Base-by-base conservation (phyloP, 2,329 filamentous ascomycete species). In the Cercospora sp. region DNA sequence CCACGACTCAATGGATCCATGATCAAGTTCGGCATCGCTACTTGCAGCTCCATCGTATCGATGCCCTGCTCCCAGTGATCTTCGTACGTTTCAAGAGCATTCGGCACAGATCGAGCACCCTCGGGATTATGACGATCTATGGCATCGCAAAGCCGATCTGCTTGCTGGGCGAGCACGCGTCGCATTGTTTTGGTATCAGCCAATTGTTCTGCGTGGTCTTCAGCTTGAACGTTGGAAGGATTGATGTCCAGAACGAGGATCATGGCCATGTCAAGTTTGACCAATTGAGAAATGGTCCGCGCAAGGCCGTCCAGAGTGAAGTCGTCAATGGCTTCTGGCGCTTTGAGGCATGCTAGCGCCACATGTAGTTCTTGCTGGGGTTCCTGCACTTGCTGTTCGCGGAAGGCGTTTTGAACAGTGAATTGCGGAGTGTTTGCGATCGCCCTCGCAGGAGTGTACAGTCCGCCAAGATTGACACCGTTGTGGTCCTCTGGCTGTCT, bases 271-370 rank as follows among this genome's bases (percentile, higher is more conserved):
- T 95, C 94, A 13, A 99, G 85, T 63, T 90, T 89, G 45, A 89
- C 88, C 60, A 99, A 87, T 78, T 97, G 94, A 31, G 90, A 89
- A 48, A 99, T 81, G 0, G 95, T 98, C 77, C 90, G 89, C 5
- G 90, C 92, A 67, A 98, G 88, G 1, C 93, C 94, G 57, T 86
- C 80, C 10, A 98, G 78, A 0, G 88, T 91, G 1, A 83, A 80
- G 68, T 93, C 86, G 73, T 91, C 86, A 58, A 96, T 85, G 1
- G 84, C 80, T 73, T 96, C 90, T 0, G 93, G 90, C 53, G 87
- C 86, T 63, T 91, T 88, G 64, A 99, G 84, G 80, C 97, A 97
- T 72, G 97, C 89, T 66, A 99, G 82, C 16, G 95, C 94, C 67
- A 97, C 84, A 78, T 97, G 92, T 18, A 91, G 79, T 36, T 82